phyloP scores from a whole-genome alignment of 2,329 filamentous ascomycete species.

The Penicillium olsonii region DNA sequence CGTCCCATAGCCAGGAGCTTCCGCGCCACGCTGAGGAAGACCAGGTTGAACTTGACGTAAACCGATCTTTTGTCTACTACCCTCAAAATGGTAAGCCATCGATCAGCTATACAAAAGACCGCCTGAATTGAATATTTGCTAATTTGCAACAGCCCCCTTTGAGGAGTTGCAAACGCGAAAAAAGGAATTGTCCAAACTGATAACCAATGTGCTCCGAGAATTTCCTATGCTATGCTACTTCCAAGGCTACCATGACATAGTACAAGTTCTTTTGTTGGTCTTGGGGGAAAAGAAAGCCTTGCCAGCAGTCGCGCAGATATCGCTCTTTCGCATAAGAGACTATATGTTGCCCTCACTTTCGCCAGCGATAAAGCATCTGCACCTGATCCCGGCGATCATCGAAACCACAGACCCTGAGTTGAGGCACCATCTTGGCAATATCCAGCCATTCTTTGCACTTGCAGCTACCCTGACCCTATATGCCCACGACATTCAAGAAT shows the following conservation, averaged over 20 bases:
- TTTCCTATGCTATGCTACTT: slow-evolving; percentile 91
- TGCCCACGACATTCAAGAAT: slow-evolving; percentile 90
- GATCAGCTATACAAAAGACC: not conserved
- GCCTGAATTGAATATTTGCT: not conserved
- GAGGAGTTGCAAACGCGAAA: slow-evolving; percentile 71
- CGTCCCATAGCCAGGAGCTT: slow-evolving; percentile 61
- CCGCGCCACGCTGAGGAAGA: slow-evolving; percentile 82
- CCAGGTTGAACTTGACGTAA: slow-evolving; percentile 88
- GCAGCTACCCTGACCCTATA: slow-evolving; percentile 95
- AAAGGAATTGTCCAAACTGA: slow-evolving; percentile 74
- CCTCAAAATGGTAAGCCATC: slow-evolving; percentile 64
- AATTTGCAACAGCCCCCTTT: slow-evolving; percentile 59
- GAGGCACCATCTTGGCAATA: slow-evolving; percentile 71
- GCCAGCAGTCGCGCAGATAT: slow-evolving; percentile 74
- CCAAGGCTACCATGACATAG: slow-evolving; percentile 98
- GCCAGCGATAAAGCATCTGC: slow-evolving; percentile 81
- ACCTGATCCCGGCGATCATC: slow-evolving; percentile 81
- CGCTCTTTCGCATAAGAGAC: slow-evolving; percentile 86
- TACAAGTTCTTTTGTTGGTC: slow-evolving; percentile 89
- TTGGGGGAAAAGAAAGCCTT: slow-evolving; percentile 65
- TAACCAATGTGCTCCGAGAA: slow-evolving; percentile 75
- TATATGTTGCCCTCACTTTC: slow-evolving; percentile 92
- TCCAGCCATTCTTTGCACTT: slow-evolving; percentile 88
- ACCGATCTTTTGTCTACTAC: slow-evolving; percentile 97
- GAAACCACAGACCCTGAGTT: slow-evolving; percentile 70